Evolutionary conservation across 2,329 filamentous ascomycete species (phyloP), one percentile per base, ranked within the genome.

Genomic region (Acephala macrosclerotiorum): DNA sequence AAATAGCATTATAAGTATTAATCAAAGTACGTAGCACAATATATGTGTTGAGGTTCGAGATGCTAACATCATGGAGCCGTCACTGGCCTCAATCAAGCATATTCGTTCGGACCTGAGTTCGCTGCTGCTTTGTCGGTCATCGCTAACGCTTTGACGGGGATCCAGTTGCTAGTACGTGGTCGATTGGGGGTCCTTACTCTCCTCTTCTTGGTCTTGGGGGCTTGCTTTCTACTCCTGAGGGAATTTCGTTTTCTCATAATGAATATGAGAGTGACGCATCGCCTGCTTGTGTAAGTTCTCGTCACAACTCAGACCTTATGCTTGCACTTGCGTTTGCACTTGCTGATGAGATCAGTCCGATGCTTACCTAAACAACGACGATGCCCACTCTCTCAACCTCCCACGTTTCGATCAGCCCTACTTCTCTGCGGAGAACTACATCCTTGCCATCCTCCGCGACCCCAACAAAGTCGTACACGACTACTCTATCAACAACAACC

Each of bases 251-350:
- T 35, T 56, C 51, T 2, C 51, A 58, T 22, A 63, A 58, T 18
- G 38, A 42, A 5, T 58, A 29, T 26, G 60, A 64, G 36, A 35
- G 60, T 56, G 64, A 64, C 35, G 38, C 55, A 29, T 55, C 49
- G 29, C 29, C 29, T 33, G 29, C 29, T 33, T 9, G 29, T 33
- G 29, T 33, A 33, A 5, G 29, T 33, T 9, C 29, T 9, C 29
- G 9, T 33, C 9, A 5, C 29, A 33, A 4, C 29, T 33, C 4
- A 33, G 4, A 33, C 9, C 29, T 33, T 9, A 33, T 5, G 29
- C 4, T n/a, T n/a, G n/a, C n/a, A n/a, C n/a, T n/a, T n/a, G n/a
- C n/a, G n/a, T 33, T 33, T 9, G 29, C 29, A 33, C 4, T 33
- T 9, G 29, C 29, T 33, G 29, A 33, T 33, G 9, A 33, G 29